Percentiles rank a stretch among this genome's conserved stretches.
Evolutionary conservation across 2,329 filamentous ascomycete genomes (phyloP).

Genomic region (Fusarium pininemorale): DNA sequence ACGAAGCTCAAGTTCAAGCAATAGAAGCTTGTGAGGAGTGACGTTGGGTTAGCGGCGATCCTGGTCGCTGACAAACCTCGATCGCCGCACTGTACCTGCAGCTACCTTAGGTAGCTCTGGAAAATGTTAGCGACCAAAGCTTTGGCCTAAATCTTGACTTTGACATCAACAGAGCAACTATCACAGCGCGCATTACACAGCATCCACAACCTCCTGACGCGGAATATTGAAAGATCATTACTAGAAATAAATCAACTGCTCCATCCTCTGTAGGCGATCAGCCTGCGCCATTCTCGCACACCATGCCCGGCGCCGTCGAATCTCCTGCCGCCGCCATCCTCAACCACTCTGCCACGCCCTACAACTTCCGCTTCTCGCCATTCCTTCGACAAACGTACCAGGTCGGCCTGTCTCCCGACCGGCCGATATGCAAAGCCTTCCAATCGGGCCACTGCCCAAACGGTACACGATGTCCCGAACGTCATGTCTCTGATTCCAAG

Average conservation of each 20-base stretch:
- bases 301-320: slow-evolving; percentile 46
- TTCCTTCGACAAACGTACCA: slow-evolving; percentile 86
- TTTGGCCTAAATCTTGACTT: not conserved
- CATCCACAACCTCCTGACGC: not conserved
- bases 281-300: slow-evolving; percentile 25
- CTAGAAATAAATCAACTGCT: not conserved
- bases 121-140: slow-evolving; percentile 21
- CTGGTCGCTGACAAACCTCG: slow-evolving; percentile 32
- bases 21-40: slow-evolving; percentile 12
- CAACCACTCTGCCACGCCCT: slow-evolving; percentile 62
- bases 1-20: not conserved
- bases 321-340: slow-evolving; percentile 59
- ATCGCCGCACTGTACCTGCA: slow-evolving; percentile 8
- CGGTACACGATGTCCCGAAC: slow-evolving; percentile 84
- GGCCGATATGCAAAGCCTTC: slow-evolving; percentile 87
- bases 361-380: slow-evolving; percentile 84
- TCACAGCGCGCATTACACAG: not conserved
- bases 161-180: slow-evolving; percentile 10
- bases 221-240: not conserved
- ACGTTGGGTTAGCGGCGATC: slow-evolving; percentile 7
- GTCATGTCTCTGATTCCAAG: slow-evolving; percentile 67
- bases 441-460: slow-evolving; percentile 86
- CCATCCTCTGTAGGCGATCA: not conserved
- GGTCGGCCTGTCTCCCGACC: slow-evolving; percentile 81
- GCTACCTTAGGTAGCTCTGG: slow-evolving; percentile 1